Evolutionary conservation across 805 yeast genomes (phyloP).

Genomic region (Peterozyma xylosa): DNA sequence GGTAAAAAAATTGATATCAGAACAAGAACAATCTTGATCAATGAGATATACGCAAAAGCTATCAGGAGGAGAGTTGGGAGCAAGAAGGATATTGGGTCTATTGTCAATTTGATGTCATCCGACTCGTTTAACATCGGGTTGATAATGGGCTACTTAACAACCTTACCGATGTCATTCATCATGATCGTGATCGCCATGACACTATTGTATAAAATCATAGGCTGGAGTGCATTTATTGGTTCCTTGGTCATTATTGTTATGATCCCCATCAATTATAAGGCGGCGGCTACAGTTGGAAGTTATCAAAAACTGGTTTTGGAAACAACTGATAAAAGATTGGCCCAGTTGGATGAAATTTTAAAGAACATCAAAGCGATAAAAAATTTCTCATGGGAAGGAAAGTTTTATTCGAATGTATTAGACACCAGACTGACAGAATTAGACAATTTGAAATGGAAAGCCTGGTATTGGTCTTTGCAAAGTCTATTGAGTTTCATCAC

Average conservation of each 20-base stretch:
- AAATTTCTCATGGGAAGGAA: conserved; percentile 38
- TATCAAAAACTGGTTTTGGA: conserved; percentile 27
- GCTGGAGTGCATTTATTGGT: conserved; percentile 40
- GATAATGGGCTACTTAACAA: conserved; percentile 11
- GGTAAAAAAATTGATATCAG: conserved; percentile 92
- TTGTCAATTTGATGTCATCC: conserved; percentile 6
- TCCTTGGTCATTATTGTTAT: conserved; percentile 27
- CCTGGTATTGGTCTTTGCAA: conserved; percentile 26
- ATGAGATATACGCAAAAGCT: conserved; percentile 90
- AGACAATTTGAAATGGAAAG: conserved; percentile 24
- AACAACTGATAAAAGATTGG: conserved; percentile 35
- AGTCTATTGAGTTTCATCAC: conserved; percentile 32
- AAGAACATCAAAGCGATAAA: conserved; percentile 37
- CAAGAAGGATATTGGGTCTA: background rate
- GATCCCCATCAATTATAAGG: conserved; percentile 31
- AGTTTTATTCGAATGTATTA: conserved; percentile 30
- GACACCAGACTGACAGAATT: conserved; percentile 31
- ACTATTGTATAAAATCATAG: conserved; percentile 30
- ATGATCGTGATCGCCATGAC: conserved; percentile 23
- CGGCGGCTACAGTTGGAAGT: conserved; percentile 24
- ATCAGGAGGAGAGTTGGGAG: conserved; percentile 45
- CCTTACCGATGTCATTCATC: conserved; percentile 11
- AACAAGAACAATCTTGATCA: conserved; percentile 81
- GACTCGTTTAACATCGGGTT: conserved; percentile 5
- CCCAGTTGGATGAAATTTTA: conserved; percentile 38